A percentile compares a stretch with the other conserved stretches of the same genome.
Evolutionary conservation across 306 rosid species (phyloP).

Genomic region (Canavalia ensiformis): DNA sequence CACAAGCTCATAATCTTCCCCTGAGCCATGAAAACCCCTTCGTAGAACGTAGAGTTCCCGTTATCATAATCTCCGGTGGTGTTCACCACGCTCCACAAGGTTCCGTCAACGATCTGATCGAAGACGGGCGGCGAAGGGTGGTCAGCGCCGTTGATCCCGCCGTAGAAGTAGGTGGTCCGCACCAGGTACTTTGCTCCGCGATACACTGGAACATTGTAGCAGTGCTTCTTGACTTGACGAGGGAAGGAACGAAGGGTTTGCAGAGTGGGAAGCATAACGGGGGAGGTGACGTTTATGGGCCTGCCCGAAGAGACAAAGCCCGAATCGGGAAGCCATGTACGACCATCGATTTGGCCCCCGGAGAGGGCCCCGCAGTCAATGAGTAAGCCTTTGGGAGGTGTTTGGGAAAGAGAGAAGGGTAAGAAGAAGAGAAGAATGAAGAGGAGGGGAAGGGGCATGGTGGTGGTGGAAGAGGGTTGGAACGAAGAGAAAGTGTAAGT

Average conservation of each 20-base stretch:
- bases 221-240: slow-evolving; percentile 57
- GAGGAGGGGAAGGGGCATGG: slow-evolving; percentile 58
- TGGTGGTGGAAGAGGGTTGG: slow-evolving; percentile 16
- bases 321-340: slow-evolving; percentile 68
- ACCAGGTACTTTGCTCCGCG: slow-evolving; percentile 70
- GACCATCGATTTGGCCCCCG: slow-evolving; percentile 50
- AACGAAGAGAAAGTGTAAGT: slow-evolving; percentile 17
- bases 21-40: slow-evolving; percentile 76
- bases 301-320: slow-evolving; percentile 60
- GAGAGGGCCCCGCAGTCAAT: slow-evolving; percentile 71
- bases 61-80: slow-evolving; percentile 69
- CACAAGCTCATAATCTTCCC: slow-evolving; percentile 74
- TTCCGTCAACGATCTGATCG: slow-evolving; percentile 92
- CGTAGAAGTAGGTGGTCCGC: slow-evolving; percentile 84
- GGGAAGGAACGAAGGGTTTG: slow-evolving; percentile 81
- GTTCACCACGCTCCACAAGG: slow-evolving; percentile 81
- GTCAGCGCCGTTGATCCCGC: slow-evolving; percentile 61
- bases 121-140: slow-evolving; percentile 77
- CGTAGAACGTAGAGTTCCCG: slow-evolving; percentile 60
- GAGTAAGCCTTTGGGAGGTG: slow-evolving; percentile 62
- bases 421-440: slow-evolving; percentile 51
- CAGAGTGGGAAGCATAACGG: slow-evolving; percentile 51
- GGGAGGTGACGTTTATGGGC: slow-evolving; percentile 51
- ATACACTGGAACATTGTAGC: slow-evolving; percentile 66
- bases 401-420: slow-evolving; percentile 49